phyloP scores from a whole-genome alignment of 169 alveolate species.

The Plasmodium gallinaceum region DNA sequence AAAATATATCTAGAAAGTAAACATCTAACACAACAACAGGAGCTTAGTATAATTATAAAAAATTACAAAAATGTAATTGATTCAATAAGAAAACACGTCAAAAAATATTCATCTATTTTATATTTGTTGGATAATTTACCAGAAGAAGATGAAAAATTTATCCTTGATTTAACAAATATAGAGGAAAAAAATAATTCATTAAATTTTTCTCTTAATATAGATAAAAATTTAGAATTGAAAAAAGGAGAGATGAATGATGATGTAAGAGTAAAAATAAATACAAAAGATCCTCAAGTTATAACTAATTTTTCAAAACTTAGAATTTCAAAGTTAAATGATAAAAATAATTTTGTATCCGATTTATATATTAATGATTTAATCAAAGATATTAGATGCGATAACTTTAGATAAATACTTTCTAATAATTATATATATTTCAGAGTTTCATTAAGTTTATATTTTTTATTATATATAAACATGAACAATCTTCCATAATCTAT shows the following conservation, averaged over 20 bases:
- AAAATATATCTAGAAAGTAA: constrained; percentile 24
- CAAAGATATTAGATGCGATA: constrained; percentile 3
- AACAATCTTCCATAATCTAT: too few species aligned
- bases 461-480: too few species aligned
- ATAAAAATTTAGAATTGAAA: not conserved
- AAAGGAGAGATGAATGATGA: not conserved
- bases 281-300: not conserved
- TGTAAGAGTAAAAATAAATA: not conserved
- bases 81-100: constrained; percentile 9
- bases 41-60: constrained; percentile 12
- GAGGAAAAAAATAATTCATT: not conserved
- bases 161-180: constrained; percentile 6
- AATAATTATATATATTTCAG: too few species aligned
- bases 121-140: constrained; percentile 19
- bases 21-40: constrained; percentile 13
- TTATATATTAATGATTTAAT: not conserved
- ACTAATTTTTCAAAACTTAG: constrained; percentile 8
- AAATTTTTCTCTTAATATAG: constrained; percentile 8
- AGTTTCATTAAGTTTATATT: not conserved
- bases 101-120: constrained; percentile 31
- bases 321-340: not conserved
- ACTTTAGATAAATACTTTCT: not conserved
- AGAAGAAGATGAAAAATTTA: constrained; percentile 2
- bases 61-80: constrained; percentile 10
- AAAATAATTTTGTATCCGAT: not conserved